phyloP scores from a whole-genome alignment of 2,329 filamentous ascomycete species.

The Clonostachys byssicola region DNA sequence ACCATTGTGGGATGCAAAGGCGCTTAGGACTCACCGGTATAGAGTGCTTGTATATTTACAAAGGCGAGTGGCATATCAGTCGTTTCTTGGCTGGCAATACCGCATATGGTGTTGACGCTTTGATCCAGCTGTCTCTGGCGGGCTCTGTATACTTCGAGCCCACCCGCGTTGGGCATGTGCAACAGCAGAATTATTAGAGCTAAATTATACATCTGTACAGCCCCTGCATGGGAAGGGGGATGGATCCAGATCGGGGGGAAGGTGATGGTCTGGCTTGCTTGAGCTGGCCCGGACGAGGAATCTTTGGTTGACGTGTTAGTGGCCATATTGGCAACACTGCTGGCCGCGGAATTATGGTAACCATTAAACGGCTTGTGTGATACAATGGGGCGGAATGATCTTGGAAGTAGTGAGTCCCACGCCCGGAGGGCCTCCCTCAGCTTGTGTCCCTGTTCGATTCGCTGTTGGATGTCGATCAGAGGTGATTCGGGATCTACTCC shows the following conservation, averaged over 20 bases:
- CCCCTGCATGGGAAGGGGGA: constrained; percentile 34
- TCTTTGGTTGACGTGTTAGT: background rate
- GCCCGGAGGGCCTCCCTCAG: background rate
- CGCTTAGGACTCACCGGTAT: too few relatives aligned
- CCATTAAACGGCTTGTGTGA: background rate
- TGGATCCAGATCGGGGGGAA: constrained; percentile 43
- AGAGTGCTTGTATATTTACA: too few relatives aligned
- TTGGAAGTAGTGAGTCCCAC: background rate
- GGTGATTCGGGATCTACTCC: constrained; percentile 10
- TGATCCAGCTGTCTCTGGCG: constrained; percentile 5
- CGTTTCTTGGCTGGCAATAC: constrained; percentile 17
- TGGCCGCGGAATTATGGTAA: background rate
- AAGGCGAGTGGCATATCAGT: too few relatives aligned
- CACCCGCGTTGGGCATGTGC: background rate
- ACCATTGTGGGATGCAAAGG: too few relatives aligned
- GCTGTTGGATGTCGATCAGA: background rate
- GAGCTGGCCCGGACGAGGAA: background rate
- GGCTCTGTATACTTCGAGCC: constrained; percentile 37
- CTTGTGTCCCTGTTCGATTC: background rate
- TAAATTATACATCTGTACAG: constrained; percentile 45
- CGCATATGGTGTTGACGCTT: constrained; percentile 25
- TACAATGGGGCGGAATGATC: background rate
- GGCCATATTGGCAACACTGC: background rate
- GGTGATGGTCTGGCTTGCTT: constrained; percentile 22
- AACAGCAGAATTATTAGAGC: constrained; percentile 29